phyloP scores from a whole-genome alignment of 768 basidiomycete species.

The Auricularia cornea region DNA sequence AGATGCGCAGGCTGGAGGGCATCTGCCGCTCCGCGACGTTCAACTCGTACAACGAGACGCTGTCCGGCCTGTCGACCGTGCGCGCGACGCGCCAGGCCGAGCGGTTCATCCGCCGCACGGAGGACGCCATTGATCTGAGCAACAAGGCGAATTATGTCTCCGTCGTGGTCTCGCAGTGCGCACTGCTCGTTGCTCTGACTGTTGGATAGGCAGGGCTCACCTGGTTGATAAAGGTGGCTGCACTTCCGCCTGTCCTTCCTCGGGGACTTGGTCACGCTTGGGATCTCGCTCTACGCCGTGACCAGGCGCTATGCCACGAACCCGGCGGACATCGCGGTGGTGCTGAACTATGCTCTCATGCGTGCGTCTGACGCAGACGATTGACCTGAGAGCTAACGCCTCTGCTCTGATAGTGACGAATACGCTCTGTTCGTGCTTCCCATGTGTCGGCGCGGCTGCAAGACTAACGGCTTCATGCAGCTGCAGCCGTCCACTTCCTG shows the following conservation, averaged over 20 bases:
- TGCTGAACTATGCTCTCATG: conserved; percentile 39
- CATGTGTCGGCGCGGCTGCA: no score
- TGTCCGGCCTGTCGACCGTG: conserved; percentile 57
- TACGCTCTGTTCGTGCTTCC: not conserved
- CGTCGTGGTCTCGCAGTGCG: conserved; percentile 33
- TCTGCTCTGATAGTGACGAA: not conserved
- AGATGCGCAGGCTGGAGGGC: conserved; percentile 53
- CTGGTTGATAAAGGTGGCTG: conserved; percentile 35
- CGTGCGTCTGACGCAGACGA: not conserved
- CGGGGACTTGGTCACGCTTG: conserved; percentile 57
- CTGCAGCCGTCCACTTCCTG: conserved; percentile 46
- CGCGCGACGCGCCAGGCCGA: conserved; percentile 46
- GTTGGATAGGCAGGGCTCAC: conserved; percentile 6
- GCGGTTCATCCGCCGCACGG: conserved; percentile 42
- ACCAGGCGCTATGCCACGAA: conserved; percentile 46
- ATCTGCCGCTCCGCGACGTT: conserved; percentile 50
- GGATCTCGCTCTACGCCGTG: conserved; percentile 61
- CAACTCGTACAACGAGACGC: conserved; percentile 46
- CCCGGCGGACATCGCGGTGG: conserved; percentile 57
- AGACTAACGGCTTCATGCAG: conserved; percentile 22
- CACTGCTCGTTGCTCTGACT: conserved; percentile 18
- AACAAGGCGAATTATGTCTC: conserved; percentile 60
- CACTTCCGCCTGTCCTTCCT: conserved; percentile 55
- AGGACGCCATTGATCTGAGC: conserved; percentile 48
- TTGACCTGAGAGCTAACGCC: not conserved